Conservation (phyloP, 148 eudicot genomes). For the Amaranthus hypochondriacus region DNA sequence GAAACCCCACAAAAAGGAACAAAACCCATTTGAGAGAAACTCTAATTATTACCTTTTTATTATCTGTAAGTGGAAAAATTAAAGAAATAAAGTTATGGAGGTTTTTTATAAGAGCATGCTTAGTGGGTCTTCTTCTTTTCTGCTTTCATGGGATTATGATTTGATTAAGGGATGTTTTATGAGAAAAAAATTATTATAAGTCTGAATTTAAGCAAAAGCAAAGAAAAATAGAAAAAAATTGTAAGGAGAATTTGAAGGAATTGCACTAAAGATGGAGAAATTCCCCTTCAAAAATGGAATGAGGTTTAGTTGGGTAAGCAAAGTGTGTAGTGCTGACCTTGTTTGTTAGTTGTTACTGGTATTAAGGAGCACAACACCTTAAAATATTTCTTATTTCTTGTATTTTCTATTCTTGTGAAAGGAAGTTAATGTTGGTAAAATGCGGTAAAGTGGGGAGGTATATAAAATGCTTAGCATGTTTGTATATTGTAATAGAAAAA, state of each 20-base stretch:
- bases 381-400: neutral
- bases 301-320: slow-evolving; percentile 26
- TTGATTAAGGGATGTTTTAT: neutral
- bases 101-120: too few relatives aligned
- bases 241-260: slow-evolving; percentile 17
- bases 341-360: slow-evolving; percentile 1
- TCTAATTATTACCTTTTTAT: neutral
- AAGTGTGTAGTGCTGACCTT: slow-evolving; percentile 38
- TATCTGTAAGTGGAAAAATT: neutral
- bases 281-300: neutral
- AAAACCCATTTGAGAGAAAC: slow-evolving; percentile 2
- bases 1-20: slow-evolving; percentile 29
- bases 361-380: slow-evolving; percentile 15
- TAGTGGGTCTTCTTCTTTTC: slow-evolving; percentile 13
- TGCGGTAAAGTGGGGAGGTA: too few relatives aligned
- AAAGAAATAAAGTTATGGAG: too few relatives aligned
- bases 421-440: too few relatives aligned
- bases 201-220: neutral
- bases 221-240: slow-evolving; percentile 5
- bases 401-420: too few relatives aligned
- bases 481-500: too few relatives aligned
- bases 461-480: too few relatives aligned
- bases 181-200: neutral
- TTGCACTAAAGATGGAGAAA: slow-evolving; percentile 33
- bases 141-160: slow-evolving; percentile 6